Percentiles rank a stretch among this genome's conserved stretches.
Conservation (phyloP, 176 grass and related monocot species). For the Eleusine indica region DNA sequence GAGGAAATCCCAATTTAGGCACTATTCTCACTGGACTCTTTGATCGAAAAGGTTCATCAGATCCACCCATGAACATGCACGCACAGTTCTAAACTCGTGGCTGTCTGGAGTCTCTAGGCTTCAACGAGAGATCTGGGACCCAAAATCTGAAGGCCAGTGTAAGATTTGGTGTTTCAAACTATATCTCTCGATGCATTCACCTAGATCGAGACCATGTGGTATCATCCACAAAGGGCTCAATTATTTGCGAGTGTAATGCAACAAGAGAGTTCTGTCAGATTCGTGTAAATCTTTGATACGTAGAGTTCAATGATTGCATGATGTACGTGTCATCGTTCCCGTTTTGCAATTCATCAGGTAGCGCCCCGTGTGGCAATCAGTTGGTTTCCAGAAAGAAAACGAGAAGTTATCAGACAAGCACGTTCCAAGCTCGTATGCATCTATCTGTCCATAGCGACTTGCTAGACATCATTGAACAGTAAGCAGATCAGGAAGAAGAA, state of each 20-base stretch:
- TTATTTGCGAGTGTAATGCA: constrained; percentile 8
- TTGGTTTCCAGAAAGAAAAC: background rate
- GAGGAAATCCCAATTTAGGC: constrained; percentile 37
- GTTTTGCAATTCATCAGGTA: background rate
- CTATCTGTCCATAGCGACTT: background rate
- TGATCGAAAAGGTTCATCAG: background rate
- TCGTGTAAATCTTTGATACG: background rate
- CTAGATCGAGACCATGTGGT: constrained; percentile 37
- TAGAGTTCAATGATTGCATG: background rate
- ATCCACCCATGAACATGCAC: constrained; percentile 35
- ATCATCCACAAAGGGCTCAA: background rate
- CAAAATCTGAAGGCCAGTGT: background rate
- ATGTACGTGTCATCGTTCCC: background rate
- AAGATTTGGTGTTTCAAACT: constrained; percentile 3
- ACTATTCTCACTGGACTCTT: constrained; percentile 40
- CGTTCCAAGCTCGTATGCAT: background rate
- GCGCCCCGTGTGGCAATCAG: background rate
- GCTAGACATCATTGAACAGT: background rate
- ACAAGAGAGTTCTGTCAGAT: background rate
- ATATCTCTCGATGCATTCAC: background rate
- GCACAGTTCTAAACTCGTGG: constrained; percentile 13
- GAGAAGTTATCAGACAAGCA: background rate
- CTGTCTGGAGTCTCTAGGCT: background rate
- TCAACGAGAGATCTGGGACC: background rate
- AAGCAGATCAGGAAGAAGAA: background rate